Evolutionary conservation across 2,329 filamentous ascomycete genomes (phyloP).

Genomic region (Chlorencoelia australis): DNA sequence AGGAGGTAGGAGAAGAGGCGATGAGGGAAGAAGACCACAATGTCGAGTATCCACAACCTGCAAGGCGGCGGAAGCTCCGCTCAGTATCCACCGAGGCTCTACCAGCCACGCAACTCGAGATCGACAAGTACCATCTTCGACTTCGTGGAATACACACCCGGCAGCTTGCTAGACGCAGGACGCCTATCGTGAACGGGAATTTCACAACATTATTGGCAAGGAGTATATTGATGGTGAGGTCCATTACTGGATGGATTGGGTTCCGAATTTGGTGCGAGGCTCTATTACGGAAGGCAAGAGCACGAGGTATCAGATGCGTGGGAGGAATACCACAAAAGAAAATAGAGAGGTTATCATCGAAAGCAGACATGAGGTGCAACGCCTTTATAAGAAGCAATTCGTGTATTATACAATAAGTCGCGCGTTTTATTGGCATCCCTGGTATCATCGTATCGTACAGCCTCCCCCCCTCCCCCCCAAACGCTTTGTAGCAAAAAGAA

Average conservation of each 20-base stretch:
- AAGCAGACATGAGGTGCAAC: conserved; percentile 9
- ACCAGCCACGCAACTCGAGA: conserved; percentile 10
- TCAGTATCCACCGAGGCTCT: conserved; percentile 8
- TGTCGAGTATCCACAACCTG: not conserved
- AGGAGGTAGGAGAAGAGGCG: not conserved
- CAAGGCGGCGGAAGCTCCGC: not conserved
- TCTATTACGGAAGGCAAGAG: too few species aligned
- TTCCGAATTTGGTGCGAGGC: not conserved
- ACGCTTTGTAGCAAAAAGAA: conserved; percentile 6
- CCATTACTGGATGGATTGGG: conserved; percentile 1
- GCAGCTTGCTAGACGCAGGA: not conserved
- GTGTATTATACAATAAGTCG: conserved; percentile 13
- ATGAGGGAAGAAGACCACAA: not conserved
- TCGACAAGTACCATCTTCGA: conserved; percentile 10
- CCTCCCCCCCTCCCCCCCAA: not conserved
- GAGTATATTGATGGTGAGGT: conserved; percentile 5
- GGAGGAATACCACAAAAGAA: conserved; percentile 6
- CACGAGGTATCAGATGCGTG: conserved; percentile 4
- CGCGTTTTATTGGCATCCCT: conserved; percentile 10
- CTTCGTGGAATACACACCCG: conserved; percentile 12
- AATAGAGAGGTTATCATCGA: conserved; percentile 6
- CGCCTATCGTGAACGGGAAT: conserved; percentile 1
- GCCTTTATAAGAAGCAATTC: conserved; percentile 11
- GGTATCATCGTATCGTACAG: too few species aligned
- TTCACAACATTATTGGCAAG: conserved; percentile 3